Evolutionary conservation across 352 stramenopile genomes (phyloP).

Genomic region (Pythium vanterpoolii): DNA sequence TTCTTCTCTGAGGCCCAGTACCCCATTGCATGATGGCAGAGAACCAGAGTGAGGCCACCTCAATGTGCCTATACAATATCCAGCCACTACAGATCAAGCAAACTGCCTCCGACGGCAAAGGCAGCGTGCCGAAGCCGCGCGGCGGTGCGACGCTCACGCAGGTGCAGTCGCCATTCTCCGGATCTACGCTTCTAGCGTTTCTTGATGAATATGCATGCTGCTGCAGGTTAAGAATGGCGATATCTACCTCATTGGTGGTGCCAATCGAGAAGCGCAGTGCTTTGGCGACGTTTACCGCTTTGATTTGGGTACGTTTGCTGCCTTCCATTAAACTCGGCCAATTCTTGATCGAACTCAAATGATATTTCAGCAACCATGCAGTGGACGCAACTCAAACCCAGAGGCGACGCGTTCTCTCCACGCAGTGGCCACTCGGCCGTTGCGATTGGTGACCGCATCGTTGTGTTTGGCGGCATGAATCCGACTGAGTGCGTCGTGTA

Average conservation of each 20-base stretch:
- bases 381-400: not conserved
- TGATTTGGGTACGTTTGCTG: constrained; percentile 37
- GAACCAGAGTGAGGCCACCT: not conserved
- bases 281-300: constrained; percentile 55
- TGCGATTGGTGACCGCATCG: constrained; percentile 35
- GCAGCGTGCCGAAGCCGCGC: constrained; percentile 21
- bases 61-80: not conserved
- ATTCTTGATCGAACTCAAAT: not conserved
- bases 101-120: not conserved
- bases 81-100: not conserved
- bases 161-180: constrained; percentile 20
- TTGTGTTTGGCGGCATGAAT: constrained; percentile 68
- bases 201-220: not conserved
- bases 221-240: constrained; percentile 21
- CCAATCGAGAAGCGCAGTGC: constrained; percentile 46
- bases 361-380: not conserved
- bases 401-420: constrained; percentile 24
- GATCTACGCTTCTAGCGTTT: not conserved
- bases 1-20: no score
- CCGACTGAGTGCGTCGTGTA: constrained; percentile 36
- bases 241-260: constrained; percentile 63
- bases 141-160: constrained; percentile 57
- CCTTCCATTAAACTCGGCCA: not conserved
- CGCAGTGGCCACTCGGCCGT: constrained; percentile 66
- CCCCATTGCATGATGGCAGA: not conserved